phyloP scores from a whole-genome alignment of 768 basidiomycete genomes.

The Boletus barrowsii region DNA sequence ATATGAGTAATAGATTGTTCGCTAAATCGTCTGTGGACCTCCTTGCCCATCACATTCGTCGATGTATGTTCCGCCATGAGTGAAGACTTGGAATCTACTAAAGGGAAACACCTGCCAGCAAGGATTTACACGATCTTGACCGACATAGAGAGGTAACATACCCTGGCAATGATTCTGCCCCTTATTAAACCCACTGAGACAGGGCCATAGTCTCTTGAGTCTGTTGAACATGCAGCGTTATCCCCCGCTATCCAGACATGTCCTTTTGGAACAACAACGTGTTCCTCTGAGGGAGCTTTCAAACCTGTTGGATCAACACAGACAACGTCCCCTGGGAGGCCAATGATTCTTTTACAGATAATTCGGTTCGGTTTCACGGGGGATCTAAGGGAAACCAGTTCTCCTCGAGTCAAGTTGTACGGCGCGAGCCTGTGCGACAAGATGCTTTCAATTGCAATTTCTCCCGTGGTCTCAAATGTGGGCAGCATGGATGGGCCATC shows the following conservation, averaged over 20 bases:
- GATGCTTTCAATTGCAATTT: slow-evolving; percentile 62
- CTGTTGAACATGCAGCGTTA: slow-evolving; percentile 76
- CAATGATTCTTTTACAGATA: slow-evolving; percentile 88
- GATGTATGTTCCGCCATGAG: slow-evolving; percentile 18
- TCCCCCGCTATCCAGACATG: slow-evolving; percentile 92
- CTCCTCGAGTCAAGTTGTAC: slow-evolving; percentile 60
- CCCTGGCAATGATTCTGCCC: slow-evolving; percentile 64
- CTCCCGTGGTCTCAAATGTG: slow-evolving; percentile 58
- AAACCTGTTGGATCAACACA: slow-evolving; percentile 83
- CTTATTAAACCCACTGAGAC: slow-evolving; percentile 78
- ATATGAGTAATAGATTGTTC: neutral
- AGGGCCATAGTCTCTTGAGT: slow-evolving; percentile 92
- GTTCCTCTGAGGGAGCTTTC: slow-evolving; percentile 61
- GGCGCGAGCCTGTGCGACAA: slow-evolving; percentile 52
- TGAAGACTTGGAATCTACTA: slow-evolving; percentile 26
- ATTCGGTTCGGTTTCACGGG: slow-evolving; percentile 63
- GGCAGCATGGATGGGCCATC: slow-evolving; percentile 80
- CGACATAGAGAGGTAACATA: slow-evolving; percentile 29
- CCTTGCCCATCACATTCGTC: slow-evolving; percentile 10
- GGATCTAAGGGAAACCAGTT: slow-evolving; percentile 69
- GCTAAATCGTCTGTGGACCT: neutral
- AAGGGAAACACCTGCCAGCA: slow-evolving; percentile 30
- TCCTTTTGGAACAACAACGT: slow-evolving; percentile 77
- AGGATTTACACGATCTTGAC: slow-evolving; percentile 1
- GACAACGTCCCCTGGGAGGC: slow-evolving; percentile 84